Evolutionary conservation across 352 stramenopile genomes (phyloP), one percentile per base, ranked within the genome.

Genomic region (Phytophthora sp.): DNA sequence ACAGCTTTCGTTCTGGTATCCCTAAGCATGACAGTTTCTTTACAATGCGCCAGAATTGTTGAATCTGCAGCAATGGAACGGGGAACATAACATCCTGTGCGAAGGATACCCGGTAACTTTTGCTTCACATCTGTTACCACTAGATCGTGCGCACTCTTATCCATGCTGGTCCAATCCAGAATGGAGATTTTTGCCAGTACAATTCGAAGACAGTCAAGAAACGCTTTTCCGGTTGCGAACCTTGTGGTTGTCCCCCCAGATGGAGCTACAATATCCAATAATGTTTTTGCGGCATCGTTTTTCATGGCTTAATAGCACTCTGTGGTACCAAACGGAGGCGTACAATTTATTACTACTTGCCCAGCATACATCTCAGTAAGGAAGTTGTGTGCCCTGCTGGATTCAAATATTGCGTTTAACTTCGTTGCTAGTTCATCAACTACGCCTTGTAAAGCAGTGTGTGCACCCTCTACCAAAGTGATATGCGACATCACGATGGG

Each of bases 151-250:
- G 75, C 62, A 15, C 62, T 86, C 17, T 88, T 74, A 23, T 86
- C 84, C n/a, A 91, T 63, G 4, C 63, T 82, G 0, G 84, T 93
- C 82, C 82, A 93, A 31, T 91, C 82, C 13, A 93, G 37, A 31
- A 93, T 88, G 8, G 80, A 84, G 9, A 90, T 87, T 56, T 93
- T 93, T 1, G 82, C 73, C 9, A 91, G 26, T 2, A 91, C 66
- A 12, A 91, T 44, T 0, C 79, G 74, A 9, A 93, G 43, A 28
- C 80, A 93, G 37, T 93, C 77, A 13, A 87, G 55, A 55, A 93
- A 91, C 13, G 53, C 62, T 20, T 77, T 84, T 0, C 78, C 79
- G 0, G 46, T 78, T 2, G 24, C 0, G 46, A 89, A 89, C 4
- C 77, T 76, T 21, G 15, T 18, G 15, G 30, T 2, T 31, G 30